Conservation (phyloP, 208 protist species). For the Leishmania tropica region DNA sequence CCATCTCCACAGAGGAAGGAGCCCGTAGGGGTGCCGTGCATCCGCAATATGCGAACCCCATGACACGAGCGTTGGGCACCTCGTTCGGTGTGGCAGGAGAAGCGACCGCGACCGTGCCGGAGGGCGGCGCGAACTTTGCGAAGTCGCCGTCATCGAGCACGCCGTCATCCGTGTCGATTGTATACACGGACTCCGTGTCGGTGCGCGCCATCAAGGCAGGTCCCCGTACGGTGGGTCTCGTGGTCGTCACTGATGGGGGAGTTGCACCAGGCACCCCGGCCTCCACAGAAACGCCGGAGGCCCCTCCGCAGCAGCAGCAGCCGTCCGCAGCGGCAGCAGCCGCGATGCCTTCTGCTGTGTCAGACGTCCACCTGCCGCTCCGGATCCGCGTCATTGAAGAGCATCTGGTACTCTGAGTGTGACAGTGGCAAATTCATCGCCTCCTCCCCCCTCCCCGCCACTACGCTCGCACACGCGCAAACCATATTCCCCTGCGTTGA, state of each 20-base stretch:
- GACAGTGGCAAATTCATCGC: background rate
- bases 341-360: background rate
- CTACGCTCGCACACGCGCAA: background rate
- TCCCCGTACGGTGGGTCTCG: background rate
- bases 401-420: background rate
- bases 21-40: background rate
- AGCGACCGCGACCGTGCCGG: background rate
- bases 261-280: background rate
- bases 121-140: background rate
- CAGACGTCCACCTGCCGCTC: background rate
- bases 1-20: background rate
- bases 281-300: background rate
- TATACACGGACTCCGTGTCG: constrained; percentile 12
- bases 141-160: background rate
- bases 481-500: background rate
- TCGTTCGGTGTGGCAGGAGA: background rate
- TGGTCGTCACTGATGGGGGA: background rate
- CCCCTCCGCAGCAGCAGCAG: background rate
- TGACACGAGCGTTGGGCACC: constrained; percentile 3
- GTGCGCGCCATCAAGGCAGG: background rate
- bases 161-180: background rate
- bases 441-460: background rate
- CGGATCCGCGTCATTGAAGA: background rate
- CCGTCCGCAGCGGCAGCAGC: background rate
- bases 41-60: background rate